phyloP scores from a whole-genome alignment of 768 basidiomycete species.

The Kwoniella mangroviensis region DNA sequence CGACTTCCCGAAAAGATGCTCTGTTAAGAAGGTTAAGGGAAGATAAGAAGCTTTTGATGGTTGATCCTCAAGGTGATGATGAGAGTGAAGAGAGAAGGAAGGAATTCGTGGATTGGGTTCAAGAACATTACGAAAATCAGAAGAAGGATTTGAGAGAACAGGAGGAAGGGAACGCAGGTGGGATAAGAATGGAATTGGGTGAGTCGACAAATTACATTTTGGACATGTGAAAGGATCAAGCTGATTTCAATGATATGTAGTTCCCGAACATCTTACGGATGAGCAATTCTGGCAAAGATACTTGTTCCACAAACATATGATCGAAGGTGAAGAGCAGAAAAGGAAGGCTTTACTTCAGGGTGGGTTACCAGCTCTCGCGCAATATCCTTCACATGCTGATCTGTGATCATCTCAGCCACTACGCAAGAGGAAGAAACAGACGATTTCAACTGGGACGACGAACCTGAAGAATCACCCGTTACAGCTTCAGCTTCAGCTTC shows the following conservation, averaged over 20 bases:
- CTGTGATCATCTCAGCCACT: constrained; percentile 16
- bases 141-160: constrained; percentile 29
- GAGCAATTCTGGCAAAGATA: constrained; percentile 58
- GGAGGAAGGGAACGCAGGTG: constrained; percentile 48
- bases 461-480: constrained; percentile 35
- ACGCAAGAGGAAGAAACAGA: constrained; percentile 43
- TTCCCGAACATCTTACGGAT: constrained; percentile 50
- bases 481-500: constrained; percentile 2
- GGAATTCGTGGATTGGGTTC: constrained; percentile 44
- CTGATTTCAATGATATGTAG: constrained; percentile 25
- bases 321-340: constrained; percentile 53
- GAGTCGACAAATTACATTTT: constrained; percentile 9
- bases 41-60: constrained; percentile 74
- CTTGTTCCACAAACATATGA: constrained; percentile 55
- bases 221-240: background rate
- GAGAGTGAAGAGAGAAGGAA: constrained; percentile 52
- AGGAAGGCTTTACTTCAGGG: constrained; percentile 51
- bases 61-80: constrained; percentile 73
- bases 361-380: constrained; percentile 18
- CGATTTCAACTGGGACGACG: constrained; percentile 58
- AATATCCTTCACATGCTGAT: constrained; percentile 1
- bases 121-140: constrained; percentile 50
- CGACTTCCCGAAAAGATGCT: constrained; percentile 69
- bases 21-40: constrained; percentile 73
- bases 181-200: constrained; percentile 52